Evolutionary conservation across 495 filamentous ascomycete species (phyloP).

Genomic region (Terfezia boudieri): DNA sequence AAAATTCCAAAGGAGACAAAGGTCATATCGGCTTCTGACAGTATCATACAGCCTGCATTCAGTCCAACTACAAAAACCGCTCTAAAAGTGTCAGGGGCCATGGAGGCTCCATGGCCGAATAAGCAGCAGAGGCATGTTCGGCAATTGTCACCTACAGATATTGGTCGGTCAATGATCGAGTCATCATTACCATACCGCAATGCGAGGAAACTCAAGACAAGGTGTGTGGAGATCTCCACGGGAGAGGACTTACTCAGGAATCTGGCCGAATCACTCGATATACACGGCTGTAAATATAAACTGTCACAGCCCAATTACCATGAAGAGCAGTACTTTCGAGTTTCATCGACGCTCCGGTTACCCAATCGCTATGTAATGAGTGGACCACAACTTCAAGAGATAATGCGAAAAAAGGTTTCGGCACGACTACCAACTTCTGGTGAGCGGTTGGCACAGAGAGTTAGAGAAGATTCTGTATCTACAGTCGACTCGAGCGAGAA

Average conservation of each 20-base stretch:
- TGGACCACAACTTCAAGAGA: slow-evolving; percentile 18
- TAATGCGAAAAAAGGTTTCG: slow-evolving; percentile 7
- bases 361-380: slow-evolving; percentile 19
- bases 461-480: slow-evolving; percentile 23
- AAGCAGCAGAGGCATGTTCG: slow-evolving; percentile 38
- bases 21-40: background rate
- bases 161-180: background rate
- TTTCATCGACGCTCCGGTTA: slow-evolving; percentile 9
- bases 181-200: background rate
- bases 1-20: background rate
- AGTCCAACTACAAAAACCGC: slow-evolving; percentile 13
- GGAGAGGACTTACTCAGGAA: slow-evolving; percentile 6
- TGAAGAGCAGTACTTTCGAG: slow-evolving; percentile 8
- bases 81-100: slow-evolving; percentile 35
- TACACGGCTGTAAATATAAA: slow-evolving; percentile 28
- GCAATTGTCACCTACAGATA: slow-evolving; percentile 10
- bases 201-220: slow-evolving; percentile 11
- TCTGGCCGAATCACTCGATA: slow-evolving; percentile 20
- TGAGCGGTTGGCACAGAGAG: slow-evolving; percentile 17
- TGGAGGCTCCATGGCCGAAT: slow-evolving; percentile 49
- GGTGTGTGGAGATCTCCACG: slow-evolving; percentile 1
- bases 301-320: slow-evolving; percentile 13
- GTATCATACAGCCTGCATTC: background rate
- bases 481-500: slow-evolving; percentile 16
- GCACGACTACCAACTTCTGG: slow-evolving; percentile 14